phyloP scores from a whole-genome alignment of 169 alveolate genomes.

The Theileria orientalis region DNA sequence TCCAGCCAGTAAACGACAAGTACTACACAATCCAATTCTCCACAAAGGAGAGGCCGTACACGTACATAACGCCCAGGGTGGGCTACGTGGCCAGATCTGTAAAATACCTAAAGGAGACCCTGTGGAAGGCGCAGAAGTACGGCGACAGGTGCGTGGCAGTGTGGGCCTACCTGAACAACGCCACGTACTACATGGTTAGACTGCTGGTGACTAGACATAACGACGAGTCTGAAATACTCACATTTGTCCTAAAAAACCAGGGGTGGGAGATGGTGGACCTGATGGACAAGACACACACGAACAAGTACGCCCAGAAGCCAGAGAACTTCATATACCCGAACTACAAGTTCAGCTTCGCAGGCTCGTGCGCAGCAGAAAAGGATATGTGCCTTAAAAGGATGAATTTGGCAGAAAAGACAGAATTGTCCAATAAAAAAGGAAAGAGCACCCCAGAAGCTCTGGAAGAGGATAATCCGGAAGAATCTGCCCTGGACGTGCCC shows the following conservation, averaged over 20 bases:
- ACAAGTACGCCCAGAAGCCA: neutral
- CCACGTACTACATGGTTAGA: neutral
- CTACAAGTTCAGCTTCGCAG: neutral
- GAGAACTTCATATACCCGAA: slow-evolving; percentile 1
- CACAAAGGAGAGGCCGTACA: neutral
- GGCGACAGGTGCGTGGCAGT: slow-evolving; percentile 10
- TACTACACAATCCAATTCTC: neutral
- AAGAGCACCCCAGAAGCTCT: too few relatives aligned
- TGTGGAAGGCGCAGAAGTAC: neutral
- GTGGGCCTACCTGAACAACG: neutral
- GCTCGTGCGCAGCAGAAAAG: neutral
- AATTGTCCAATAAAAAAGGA: too few relatives aligned
- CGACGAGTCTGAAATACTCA: slow-evolving; percentile 6
- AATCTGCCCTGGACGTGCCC: neutral
- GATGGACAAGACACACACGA: neutral
- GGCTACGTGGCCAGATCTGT: neutral
- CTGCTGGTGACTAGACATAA: neutral
- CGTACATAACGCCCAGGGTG: neutral
- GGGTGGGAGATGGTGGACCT: neutral
- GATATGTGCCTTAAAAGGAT: too few relatives aligned
- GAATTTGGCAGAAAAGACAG: too few relatives aligned
- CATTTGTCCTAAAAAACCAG: neutral
- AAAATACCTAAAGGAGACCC: neutral
- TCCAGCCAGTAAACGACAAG: neutral
- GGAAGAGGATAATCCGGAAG: neutral